Base-by-base conservation (phyloP, 192 early-diverging fungal genomes). In the Coemansia javaensis region DNA sequence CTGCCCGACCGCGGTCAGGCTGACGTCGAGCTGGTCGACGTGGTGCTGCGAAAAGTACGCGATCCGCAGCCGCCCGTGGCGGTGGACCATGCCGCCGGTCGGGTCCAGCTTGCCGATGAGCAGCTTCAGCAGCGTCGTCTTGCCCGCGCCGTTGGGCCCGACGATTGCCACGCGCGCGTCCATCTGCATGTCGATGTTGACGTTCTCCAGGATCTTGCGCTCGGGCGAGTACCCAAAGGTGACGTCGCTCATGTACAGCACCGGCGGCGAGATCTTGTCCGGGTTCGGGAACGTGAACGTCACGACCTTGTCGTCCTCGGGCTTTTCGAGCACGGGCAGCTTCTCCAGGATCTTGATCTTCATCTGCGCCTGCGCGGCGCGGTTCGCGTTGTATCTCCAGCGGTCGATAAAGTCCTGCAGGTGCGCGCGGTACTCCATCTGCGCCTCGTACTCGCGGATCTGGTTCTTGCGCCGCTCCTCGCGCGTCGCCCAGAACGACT, bases 281-380 rank as follows among this genome's bases (percentile, higher is more conserved):
- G 97, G 91, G 50, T 93, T 84, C 14, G 88, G 82, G 80, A 99
- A 99, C 40, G 83, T 78, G 79, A 99, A 97, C 23, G 84, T 88
- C 20, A 87, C 84, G 13, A 66, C 72, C 63, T 72, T 88, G 49
- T 84, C 88, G 27, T 80, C 83, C 65, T 85, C 87, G 44, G 94
- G 94, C 42, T 87, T 79, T 44, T 93, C 87, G 22, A 99, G 78
- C 51, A 82, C 86, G 10, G 93, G 93, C 25, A 99, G 74, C 60
- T 99, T 99, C 66, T 99, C 94, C 54, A 99, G 77, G 54, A 97
- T 90, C 75, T 99, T 99, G 64, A 99, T 88, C 78, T 93, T 96
- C 57, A 81, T 85, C 74, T 99, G 97, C 7, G 97, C 97, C 69
- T 97, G 94, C 9, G 97, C 88, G 27, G 89, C 91, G 32, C 91